Conservation (phyloP, 345 rosid genomes). For the Brassica rapa region DNA sequence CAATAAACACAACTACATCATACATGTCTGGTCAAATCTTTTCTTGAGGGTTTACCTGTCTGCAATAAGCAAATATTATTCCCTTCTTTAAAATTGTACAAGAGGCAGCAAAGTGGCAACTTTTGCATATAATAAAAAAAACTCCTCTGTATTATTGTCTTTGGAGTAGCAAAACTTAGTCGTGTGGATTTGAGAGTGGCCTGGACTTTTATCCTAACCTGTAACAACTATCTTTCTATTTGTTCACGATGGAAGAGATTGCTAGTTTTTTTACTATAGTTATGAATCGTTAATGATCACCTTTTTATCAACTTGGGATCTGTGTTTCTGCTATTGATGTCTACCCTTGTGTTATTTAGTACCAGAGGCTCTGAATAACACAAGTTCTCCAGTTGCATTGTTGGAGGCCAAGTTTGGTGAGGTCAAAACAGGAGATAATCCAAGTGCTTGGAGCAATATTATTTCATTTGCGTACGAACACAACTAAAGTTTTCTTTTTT, state of each 20-base stretch:
- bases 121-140: background rate
- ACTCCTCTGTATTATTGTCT: background rate
- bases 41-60: background rate
- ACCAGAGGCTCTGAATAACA: no score
- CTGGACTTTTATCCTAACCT: background rate
- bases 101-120: background rate
- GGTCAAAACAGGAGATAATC: no score
- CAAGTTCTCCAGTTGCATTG: no score
- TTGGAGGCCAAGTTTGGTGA: no score
- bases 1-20: slow-evolving; percentile 17
- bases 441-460: no score
- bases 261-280: background rate
- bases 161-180: background rate
- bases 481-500: no score
- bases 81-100: background rate
- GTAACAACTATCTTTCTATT: background rate
- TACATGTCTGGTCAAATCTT: background rate
- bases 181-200: background rate
- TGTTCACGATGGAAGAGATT: background rate
- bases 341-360: background rate
- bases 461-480: no score
- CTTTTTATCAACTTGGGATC: background rate
- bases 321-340: background rate
- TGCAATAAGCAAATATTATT: slow-evolving; percentile 21
- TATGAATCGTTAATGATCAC: no score